A percentile compares a stretch with the other conserved stretches of the same genome.
These are phyloP conservation scores for Gloeostereum incarnatum DNA, from an alignment of 768 basidiomycete species.

Conservation along the genomic window DNA sequence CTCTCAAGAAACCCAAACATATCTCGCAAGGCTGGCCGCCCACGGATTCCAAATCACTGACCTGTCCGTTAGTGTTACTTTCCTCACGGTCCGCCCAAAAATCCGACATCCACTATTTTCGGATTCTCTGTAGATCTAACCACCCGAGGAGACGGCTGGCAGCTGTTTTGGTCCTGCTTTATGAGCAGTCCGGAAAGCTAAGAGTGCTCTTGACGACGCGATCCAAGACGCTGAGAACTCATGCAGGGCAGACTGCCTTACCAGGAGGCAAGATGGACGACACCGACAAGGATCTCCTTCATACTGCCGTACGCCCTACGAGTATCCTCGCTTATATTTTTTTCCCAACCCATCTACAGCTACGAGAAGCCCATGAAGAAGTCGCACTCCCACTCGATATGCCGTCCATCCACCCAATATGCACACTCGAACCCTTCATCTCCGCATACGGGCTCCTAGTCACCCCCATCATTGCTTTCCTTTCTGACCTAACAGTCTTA, in stretches of 20 bases:
- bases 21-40: not conserved
- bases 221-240: constrained; percentile 63
- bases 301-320: constrained; percentile 60
- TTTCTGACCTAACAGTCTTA: constrained; percentile 47
- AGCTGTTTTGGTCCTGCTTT: constrained; percentile 75
- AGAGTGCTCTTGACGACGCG: constrained; percentile 82
- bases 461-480: constrained; percentile 68
- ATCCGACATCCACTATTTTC: not conserved
- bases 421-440: constrained; percentile 55
- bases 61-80: too few species aligned
- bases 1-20: not conserved
- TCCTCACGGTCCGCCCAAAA: too few species aligned
- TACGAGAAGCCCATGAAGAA: constrained; percentile 82
- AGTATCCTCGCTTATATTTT: not conserved
- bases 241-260: constrained; percentile 76
- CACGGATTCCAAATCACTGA: not conserved
- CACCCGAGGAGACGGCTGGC: constrained; percentile 19
- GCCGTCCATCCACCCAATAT: constrained; percentile 50
- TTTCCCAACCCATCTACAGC: constrained; percentile 27
- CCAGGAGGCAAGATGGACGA: constrained; percentile 78
- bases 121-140: too few species aligned
- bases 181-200: constrained; percentile 55
- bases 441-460: constrained; percentile 65
- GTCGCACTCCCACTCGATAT: constrained; percentile 55
- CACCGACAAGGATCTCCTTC: constrained; percentile 47